Conservation (phyloP, 331 rosid genomes). For the Prunus yedoensis region DNA sequence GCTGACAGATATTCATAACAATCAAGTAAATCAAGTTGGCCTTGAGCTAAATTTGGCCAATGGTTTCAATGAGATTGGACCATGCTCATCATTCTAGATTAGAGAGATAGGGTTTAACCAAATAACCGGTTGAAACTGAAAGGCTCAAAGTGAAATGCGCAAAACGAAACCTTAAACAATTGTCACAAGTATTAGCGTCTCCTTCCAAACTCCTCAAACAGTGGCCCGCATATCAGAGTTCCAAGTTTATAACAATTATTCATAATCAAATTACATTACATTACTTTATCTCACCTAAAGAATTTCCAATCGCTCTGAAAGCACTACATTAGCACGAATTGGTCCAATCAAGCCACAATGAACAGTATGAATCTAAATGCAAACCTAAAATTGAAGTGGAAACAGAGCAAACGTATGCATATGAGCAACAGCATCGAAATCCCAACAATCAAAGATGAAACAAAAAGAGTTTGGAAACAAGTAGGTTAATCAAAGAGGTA, state of each 20-base stretch:
- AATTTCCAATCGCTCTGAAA: background rate
- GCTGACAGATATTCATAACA: background rate
- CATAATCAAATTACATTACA: background rate
- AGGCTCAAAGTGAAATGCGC: background rate
- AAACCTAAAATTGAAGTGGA: background rate
- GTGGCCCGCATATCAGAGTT: background rate
- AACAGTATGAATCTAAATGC: background rate
- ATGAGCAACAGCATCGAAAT: background rate
- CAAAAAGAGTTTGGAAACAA: background rate
- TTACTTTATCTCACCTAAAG: background rate
- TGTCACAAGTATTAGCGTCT: background rate
- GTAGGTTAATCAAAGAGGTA: background rate
- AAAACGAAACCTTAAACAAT: background rate
- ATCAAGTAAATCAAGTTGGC: background rate
- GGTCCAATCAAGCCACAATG: background rate
- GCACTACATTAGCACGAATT: background rate
- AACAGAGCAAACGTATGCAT: background rate
- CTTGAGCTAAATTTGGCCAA: background rate
- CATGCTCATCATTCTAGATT: background rate
- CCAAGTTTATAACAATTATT: background rate
- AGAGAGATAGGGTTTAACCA: background rate
- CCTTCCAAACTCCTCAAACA: conserved; percentile 1
- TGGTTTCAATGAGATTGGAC: background rate
- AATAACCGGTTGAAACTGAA: background rate
- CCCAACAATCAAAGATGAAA: background rate